Evolutionary conservation across 768 basidiomycete genomes (phyloP), one percentile per base, ranked within the genome.

Genomic region (Roridomyces roridus): DNA sequence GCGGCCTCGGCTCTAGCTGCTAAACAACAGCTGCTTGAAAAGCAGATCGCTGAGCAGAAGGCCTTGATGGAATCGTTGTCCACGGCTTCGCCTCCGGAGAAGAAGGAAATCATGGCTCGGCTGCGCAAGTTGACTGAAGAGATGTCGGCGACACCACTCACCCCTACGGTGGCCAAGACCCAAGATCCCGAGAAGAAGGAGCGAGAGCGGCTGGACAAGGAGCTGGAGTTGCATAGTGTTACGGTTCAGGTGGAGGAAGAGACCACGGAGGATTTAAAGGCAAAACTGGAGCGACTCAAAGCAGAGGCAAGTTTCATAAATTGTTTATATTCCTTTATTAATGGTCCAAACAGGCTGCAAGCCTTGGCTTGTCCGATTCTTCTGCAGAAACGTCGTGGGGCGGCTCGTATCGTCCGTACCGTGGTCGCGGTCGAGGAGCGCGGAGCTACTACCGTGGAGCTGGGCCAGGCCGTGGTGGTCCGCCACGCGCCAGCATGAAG

Each of bases 41-140:
- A 89, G 68, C 89, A 91, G 65, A 94, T 97, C 55, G 80, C 86
- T 0, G 92, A 96, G 72, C 96, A 96, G 74, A 96, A 95, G 71
- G 77, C 85, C 1, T 76, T 98, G 53, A 89, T 97, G 86, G 80
- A 80, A 7, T 83, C 84, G 29, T 72, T 96, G 14, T 72, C 77
- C 23, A 82, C 83, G 5, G 86, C 88, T 8, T 80, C 85, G 10
- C 66, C 80, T 0, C 84, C 88, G 51, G 89, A 91, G 74, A 96
- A 91, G 77, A 88, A 92, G 72, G 78, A 77, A 36, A 87, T 96
- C 46, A 87, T 95, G 84, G 78, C 80, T 2, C 81, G 86, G 53
- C 69, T 96, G 51, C 83, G 90, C 60, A 88, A 89, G 67, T 72
- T 96, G 44, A 85, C 83, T 23, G 87, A 91, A 65, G 92, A 94